Evolutionary conservation across 129 eudicot species (phyloP), one percentile per base, ranked within the genome.

Genomic region (Solidago caesia): DNA sequence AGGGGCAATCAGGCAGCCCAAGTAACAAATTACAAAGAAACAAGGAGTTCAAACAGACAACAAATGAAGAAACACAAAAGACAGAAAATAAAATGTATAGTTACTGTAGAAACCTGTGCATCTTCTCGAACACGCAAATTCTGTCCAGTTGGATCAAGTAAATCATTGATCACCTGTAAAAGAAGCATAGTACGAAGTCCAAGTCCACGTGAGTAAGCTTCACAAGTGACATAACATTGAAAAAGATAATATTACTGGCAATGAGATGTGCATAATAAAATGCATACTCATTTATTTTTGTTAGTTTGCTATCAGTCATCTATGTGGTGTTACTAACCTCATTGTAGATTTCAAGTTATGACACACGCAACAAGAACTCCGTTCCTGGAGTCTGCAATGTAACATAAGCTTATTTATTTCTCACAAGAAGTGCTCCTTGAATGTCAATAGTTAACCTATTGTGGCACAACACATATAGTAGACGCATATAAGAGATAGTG

Each of bases 121-220:
- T 94, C 99, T 79, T 94, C 99, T 82, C 99, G 87, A 68, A 94
- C 93, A 48, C 99, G 97, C 80, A 94, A 79, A 87, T 94, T 94
- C 70, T 94, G 99, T 71, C 96, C 99, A 11, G 99, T 91, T 78
- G 99, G 99, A 82, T 94, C 96, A 16, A 94, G 97, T 86, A 94
- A 91, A 84, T 91, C 99, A 88, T 94, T 94, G 64, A 94, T 90
- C 81, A 94, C 96, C 99, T 94, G 61, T 53, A 74, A n/a, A 67
- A 68, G 59, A 73, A 68, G 73, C 77, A 33, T 33, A 33, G 39
- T 33, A 84, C 41, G 39, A 14, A 72, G 52, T 53, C 33, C 77
- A 68, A 78, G 44, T 71, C 48, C 13, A 60, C 51, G 41, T 14
- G 71, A 29, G 71, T 27, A 78, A 10, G 72, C 64, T 51, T 71